Base-by-base conservation (phyloP, 1,284 basidiomycete genomes). In the Ceratobasidium sp. region DNA sequence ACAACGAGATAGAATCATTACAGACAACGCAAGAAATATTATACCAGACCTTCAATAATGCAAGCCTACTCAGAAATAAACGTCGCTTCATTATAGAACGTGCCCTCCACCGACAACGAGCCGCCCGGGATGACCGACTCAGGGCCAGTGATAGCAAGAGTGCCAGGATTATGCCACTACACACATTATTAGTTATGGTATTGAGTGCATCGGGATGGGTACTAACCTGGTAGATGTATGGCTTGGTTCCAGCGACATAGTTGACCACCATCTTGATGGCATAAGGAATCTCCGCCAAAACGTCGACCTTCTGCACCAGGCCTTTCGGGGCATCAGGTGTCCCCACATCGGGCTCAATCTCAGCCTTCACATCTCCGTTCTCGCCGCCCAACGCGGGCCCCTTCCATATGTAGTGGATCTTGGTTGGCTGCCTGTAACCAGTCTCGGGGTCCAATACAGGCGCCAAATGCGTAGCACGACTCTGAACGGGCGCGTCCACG, bases 251-350 rank as follows among this genome's bases (percentile, higher is more conserved):
- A 47, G 95, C 92, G 41, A 95, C 94, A 79, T 96, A 96, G 82
- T 92, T 95, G 77, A 97, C 92, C 78, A 96, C 89, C 81, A 94
- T 90, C 85, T 95, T 94, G 79, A 97, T 84, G 75, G 98, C 90
- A 78, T 93, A 92, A 8, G 98, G 98, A 79, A 99, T 96, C 85
- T 99, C 97, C 3, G 93, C 96, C 19, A 99, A 88, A 0, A 99
- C 91, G 80, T 99, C 97, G 19, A 99, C 95, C 86, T 99, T 99
- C 84, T 99, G 96, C 59, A 99, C 89, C 81, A 99, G 84, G 0
- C 97, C 97, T 57, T 91, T 90, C 73, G 91, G 81, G 77, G 84
- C 81, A 77, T 84, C 78, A 79, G 83, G 80, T 78, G 82, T 73
- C 19, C 93, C 93, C n/a, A 92, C 83, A 75, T 90, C 87, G 15